Base-by-base conservation (phyloP, 2,329 filamentous ascomycete genomes). In the Pseudogymnoascus sp. region DNA sequence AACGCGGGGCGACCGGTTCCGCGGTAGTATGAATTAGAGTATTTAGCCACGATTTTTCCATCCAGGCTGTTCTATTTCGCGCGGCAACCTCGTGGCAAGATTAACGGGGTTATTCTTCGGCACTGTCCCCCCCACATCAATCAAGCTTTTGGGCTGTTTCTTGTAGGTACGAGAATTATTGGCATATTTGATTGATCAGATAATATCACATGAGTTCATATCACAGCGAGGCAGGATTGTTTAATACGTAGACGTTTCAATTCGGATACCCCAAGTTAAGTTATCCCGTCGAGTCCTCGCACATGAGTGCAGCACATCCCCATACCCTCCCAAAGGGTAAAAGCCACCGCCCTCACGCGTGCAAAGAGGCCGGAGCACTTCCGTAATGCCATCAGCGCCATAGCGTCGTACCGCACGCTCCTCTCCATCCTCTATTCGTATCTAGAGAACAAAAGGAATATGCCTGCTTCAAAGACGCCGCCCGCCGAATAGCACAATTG, bases 391-490 rank as follows among this genome's bases (percentile, higher is more conserved):
- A 55, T 55, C 49, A 55, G 49, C 49, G 28, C 49, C 25, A 55
- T 55, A 55, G 49, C 49, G 49, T 55, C 49, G n/a, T 55, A 41
- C 33, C 49, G 49, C 49, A 55, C 49, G 49, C 49, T 55, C 49
- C 49, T 55, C 49, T 55, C 49, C 7, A 55, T 55, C 49, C 49
- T 55, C 49, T 55, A 55, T 55, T 7, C 43, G 14, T 43, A 55
- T 55, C 28, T 55, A 55, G 49, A 55, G 49, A 55, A 55, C 49
- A 55, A 55, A 55, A 55, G 49, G 49, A 55, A 55, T 55, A 55
- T 55, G 49, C 49, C 49, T 55, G 49, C 49, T 55, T 55, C 49
- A 55, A 55, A 55, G 49, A 55, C 49, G 49, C 45, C 49, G 49
- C 49, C 49, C 49, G 49, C 49, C 49, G 28, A 55, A 55, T 55